Base-by-base conservation (phyloP, 2,329 filamentous ascomycete species). In the Epichloe hybrida region DNA sequence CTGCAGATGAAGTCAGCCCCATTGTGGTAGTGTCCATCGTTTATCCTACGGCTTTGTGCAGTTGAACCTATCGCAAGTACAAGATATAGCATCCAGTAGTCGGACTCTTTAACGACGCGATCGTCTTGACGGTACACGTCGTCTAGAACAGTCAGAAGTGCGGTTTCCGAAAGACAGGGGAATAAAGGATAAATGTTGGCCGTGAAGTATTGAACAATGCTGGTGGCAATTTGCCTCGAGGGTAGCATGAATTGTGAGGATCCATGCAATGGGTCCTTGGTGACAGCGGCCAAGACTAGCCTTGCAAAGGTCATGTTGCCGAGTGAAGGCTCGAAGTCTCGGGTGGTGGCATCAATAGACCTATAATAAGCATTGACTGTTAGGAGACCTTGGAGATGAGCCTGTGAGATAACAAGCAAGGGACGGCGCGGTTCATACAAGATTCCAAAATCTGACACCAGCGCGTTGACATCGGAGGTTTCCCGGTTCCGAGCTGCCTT, bases 391-490 rank as follows among this genome's bases (percentile, higher is more conserved):
- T 36, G 39, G 31, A 38, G 31, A 48, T 31, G n/a, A 13, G 21
- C 13, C 13, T 3, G 44, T 17, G 15, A 13, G 15, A 13, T 11
- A 21, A 46, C 38, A 13, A 31, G 35, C 38, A 13, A 31, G 35
- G 37, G 12, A 15, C 9, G 12, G 15, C 13, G 20, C 15, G 31
- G 46, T 6, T 38, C 83, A 67, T 65, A 94, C 82, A 96, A 70
- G 61, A 88, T 91, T 50, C 90, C 90, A 72, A 97, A 95, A 61
- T 95, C 90, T 1, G 90, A 94, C 21, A 96, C 87, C 3, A 97
- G 72, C 49, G 93, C 84, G 67, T 96, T 91, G 50, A 96, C 88
- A 64, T 95, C 88, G 0, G 83, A 86, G 44, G 86, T 85, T 64
- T 96, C 91, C 42, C 79, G 74, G 57, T 71, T 77, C 51, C 75